Base-by-base conservation (phyloP, 805 yeast species). In the Wickerhamomyces alni region DNA sequence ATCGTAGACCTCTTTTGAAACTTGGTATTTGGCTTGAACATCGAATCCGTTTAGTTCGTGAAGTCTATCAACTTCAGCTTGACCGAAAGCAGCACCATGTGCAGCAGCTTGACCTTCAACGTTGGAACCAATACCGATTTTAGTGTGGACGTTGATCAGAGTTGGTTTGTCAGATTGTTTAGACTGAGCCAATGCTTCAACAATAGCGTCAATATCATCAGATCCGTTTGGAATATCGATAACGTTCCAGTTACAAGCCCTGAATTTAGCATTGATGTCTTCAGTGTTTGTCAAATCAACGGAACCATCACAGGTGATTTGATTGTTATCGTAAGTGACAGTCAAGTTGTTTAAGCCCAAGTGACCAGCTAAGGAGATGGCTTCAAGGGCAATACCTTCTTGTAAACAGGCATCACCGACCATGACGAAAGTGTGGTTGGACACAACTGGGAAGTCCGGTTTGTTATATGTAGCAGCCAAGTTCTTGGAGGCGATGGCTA, bases 401-500 rank as follows among this genome's bases (percentile, higher is more conserved):
- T 64, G 67, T 36, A 66, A 42, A 47, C 70, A 65, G 4, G 66
- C 69, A 50, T 65, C 70, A 15, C 70, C 70, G 13, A 62, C 51
- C 51, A 62, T 58, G 41, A 62, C 54, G 45, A 54, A 66, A 15
- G 52, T 59, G 38, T 56, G 57, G 42, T 50, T 57, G 25, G 48
- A 42, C 19, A 63, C 53, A 22, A 65, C 57, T 6, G 49, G 49
- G 40, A 43, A 61, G 5, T 50, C 58, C 17, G 62, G 62, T 43
- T 49, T 52, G 54, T 66, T 66, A 44, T 58, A 65, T 18, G 54
- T 56, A 10, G 61, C 66, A 11, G 40, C 55, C 37, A 65, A 49
- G 35, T 65, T 59, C 40, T 63, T 63, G 7, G 57, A 35, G 18
- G 69, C 69, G 18, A 65, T 54, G 6, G 70, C 70, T 36, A 65